Evolutionary conservation across 139 green algal genomes (phyloP), one percentile per base, ranked within the genome.

Genomic region (Coelastrella sp.): DNA sequence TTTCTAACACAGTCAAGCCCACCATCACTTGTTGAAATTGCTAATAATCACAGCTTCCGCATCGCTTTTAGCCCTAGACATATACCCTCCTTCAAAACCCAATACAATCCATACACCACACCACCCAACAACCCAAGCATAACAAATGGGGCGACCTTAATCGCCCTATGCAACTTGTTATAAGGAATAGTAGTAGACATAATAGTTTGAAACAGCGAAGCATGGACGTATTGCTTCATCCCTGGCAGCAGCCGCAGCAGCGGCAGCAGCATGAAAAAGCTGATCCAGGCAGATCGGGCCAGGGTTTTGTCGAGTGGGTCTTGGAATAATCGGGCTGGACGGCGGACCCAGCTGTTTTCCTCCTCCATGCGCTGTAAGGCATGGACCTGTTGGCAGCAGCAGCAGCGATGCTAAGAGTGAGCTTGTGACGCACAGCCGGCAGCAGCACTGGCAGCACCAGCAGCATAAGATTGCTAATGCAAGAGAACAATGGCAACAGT

Each of bases 251-350:
- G 77, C 19, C 76, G 14, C 61, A 85, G 87, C 77, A 86, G 77
- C 77, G 87, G 75, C 87, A 91, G 87, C 87, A 91, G 61, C 87
- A 86, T 76, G 64, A 85, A 85, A 64, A 85, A 85, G 76, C 20
- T 59, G 61, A 85, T 80, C 87, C 87, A 91, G 56, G 87, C 87
- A 7, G 81, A 22, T 6, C 87, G 64, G 4, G 65, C 65, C 3
- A 80, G 65, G 32, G 77, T 80, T 22, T 73, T 86, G 61, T 73
- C 20, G 10, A 86, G 23, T 19, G 87, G 87, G 60, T 91, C 87
- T 60, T 66, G 59, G 14, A 78, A 14, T 3, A 56, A 20, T 4
- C 54, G 7, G 5, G 87, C 22, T 4, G 86, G 87, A 16, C 87
- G 77, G 13, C 87, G 23, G 19, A 80, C 87, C 87, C 87, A 91